Evolutionary conservation across 2,329 filamentous ascomycete genomes (phyloP).

Genomic region (Blumeria graminis): DNA sequence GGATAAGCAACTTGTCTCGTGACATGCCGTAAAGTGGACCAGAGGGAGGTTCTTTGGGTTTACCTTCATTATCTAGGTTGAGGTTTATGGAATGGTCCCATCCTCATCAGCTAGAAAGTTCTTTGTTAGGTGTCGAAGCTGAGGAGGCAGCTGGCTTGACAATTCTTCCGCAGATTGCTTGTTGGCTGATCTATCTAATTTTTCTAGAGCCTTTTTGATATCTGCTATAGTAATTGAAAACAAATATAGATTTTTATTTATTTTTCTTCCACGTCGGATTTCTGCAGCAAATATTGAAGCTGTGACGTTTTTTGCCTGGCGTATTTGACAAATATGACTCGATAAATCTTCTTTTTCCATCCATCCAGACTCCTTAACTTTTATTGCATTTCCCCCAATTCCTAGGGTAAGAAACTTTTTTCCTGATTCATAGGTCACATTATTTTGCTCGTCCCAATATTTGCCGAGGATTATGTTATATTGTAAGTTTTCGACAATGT

Average conservation of each 20-base stretch:
- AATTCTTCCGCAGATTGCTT: too few species aligned
- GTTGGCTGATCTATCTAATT: too few species aligned
- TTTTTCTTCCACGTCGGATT: too few species aligned
- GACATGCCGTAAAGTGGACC: background rate
- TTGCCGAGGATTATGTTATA: too few species aligned
- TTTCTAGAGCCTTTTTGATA: too few species aligned
- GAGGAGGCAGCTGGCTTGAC: too few species aligned
- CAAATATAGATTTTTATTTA: too few species aligned
- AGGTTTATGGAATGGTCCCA: conserved; percentile 1
- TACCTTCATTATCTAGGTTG: conserved; percentile 4
- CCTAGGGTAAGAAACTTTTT: background rate
- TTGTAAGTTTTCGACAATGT: background rate
- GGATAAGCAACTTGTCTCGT: background rate
- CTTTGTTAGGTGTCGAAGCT: background rate
- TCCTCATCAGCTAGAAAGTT: conserved; percentile 1
- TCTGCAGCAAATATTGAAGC: too few species aligned
- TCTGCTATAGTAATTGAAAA: too few species aligned
- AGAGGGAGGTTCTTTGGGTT: background rate
- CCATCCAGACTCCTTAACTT: background rate
- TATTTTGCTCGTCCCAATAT: too few species aligned
- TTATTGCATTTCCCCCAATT: background rate
- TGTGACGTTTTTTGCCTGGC: too few species aligned
- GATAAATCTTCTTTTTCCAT: background rate
- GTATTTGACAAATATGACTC: background rate
- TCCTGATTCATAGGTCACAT: too few species aligned